These are phyloP conservation scores for Apiospora arundinis DNA, from an alignment of 2,329 filamentous ascomycete species.

Conservation along the genomic window DNA sequence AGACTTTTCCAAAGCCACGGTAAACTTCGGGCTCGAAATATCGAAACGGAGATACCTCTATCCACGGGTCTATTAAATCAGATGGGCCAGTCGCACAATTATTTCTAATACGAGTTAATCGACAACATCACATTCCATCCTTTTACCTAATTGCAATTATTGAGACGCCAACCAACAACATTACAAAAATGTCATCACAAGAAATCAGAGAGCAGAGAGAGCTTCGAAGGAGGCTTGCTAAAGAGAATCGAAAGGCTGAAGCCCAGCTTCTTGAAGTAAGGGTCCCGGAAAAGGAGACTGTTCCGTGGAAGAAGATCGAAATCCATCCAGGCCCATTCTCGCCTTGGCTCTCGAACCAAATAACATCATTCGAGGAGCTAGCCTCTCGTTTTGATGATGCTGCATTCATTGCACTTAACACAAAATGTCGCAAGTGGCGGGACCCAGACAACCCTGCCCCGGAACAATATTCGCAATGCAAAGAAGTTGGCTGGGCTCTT, in stretches of 20 bases:
- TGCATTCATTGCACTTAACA: not conserved
- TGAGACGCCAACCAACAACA: not conserved
- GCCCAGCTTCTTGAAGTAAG: not conserved
- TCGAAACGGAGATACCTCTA: too few relatives aligned
- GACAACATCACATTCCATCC: not conserved
- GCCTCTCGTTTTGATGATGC: not conserved
- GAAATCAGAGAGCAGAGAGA: not conserved
- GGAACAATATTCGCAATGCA: not conserved
- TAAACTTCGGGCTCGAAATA: too few relatives aligned
- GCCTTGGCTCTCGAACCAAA: not conserved
- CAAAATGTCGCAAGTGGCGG: not conserved
- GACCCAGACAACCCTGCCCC: not conserved
- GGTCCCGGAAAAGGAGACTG: not conserved
- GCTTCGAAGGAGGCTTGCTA: not conserved
- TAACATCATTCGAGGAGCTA: not conserved
- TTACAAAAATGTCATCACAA: not conserved
- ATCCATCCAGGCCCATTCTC: not conserved
- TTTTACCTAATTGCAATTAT: not conserved
- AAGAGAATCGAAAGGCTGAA: not conserved
- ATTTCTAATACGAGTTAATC: not conserved
- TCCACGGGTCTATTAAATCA: too few relatives aligned
- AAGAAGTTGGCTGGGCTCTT: not conserved
- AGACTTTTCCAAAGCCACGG: too few relatives aligned
- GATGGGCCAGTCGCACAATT: too few relatives aligned
- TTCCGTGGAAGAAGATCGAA: not conserved